A percentile compares a stretch with the other conserved stretches of the same genome.
These are phyloP conservation scores for Oemleria cerasiformis DNA, from an alignment of 306 rosid species.

Conservation along the genomic window DNA sequence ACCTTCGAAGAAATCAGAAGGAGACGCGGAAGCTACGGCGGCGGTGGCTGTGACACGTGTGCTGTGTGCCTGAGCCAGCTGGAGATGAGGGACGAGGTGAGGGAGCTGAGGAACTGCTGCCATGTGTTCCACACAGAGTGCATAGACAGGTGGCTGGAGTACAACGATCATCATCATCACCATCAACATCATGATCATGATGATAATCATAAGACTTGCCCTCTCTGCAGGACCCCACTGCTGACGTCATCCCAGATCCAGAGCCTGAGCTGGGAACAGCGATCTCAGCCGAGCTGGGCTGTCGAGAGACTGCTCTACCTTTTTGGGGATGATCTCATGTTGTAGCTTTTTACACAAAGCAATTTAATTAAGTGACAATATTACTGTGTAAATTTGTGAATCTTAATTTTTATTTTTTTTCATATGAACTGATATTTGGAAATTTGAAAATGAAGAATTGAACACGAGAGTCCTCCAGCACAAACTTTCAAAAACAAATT, in stretches of 20 bases:
- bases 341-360: slow-evolving; percentile 10
- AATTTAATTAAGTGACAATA: background rate
- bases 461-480: no score
- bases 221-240: slow-evolving; percentile 73
- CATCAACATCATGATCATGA: background rate
- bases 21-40: background rate
- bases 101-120: slow-evolving; percentile 69
- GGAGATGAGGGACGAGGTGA: slow-evolving; percentile 47
- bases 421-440: no score
- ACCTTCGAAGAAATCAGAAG: slow-evolving; percentile 48
- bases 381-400: background rate
- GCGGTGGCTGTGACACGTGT: slow-evolving; percentile 47
- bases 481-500: no score
- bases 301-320: slow-evolving; percentile 81
- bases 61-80: slow-evolving; percentile 65
- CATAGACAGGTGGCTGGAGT: slow-evolving; percentile 70
- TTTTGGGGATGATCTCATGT: slow-evolving; percentile 68
- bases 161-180: background rate
- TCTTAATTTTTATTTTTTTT: no score
- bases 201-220: slow-evolving; percentile 54
- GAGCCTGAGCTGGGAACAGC: slow-evolving; percentile 28
- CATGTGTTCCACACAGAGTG: slow-evolving; percentile 78
- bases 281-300: slow-evolving; percentile 77
- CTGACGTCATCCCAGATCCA: slow-evolving; percentile 35
- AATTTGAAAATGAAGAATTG: no score